These are phyloP conservation scores for Backusella morwellensis DNA, from an alignment of 192 early-diverging fungal genomes.

Conservation along the genomic window DNA sequence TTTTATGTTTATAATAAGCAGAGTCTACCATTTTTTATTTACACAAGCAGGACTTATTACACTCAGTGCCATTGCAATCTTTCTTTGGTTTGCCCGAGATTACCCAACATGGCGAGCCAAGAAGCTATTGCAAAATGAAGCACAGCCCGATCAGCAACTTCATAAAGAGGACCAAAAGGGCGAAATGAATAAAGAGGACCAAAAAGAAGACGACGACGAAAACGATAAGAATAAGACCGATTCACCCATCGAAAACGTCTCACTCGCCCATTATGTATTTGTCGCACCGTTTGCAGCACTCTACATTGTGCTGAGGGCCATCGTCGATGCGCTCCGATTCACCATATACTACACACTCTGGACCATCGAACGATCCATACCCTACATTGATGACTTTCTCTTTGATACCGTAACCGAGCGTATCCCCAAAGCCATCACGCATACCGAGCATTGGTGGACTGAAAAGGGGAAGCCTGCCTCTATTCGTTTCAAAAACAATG, in stretches of 20 bases:
- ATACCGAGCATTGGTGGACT: neutral
- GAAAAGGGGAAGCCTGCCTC: neutral
- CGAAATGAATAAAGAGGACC: neutral
- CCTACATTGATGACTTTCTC: neutral
- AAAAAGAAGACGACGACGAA: neutral
- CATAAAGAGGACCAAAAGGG: neutral
- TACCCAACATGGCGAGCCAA: neutral
- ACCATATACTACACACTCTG: neutral
- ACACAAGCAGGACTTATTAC: neutral
- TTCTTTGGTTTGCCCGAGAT: slow-evolving; percentile 1
- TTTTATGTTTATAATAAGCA: neutral
- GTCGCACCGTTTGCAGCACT: neutral
- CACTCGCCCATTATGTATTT: neutral
- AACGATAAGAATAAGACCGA: neutral
- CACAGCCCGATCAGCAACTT: neutral
- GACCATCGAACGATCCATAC: neutral
- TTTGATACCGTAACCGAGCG: neutral
- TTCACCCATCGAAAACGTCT: neutral
- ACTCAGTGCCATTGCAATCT: neutral
- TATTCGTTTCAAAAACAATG: neutral
- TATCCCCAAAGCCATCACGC: neutral
- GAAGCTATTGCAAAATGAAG: neutral
- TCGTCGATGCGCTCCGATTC: neutral
- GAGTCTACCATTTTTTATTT: neutral
- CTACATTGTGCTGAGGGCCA: neutral